Conservation (phyloP, 2,329 filamentous ascomycete genomes). For the Nannizziopsis barbatae region DNA sequence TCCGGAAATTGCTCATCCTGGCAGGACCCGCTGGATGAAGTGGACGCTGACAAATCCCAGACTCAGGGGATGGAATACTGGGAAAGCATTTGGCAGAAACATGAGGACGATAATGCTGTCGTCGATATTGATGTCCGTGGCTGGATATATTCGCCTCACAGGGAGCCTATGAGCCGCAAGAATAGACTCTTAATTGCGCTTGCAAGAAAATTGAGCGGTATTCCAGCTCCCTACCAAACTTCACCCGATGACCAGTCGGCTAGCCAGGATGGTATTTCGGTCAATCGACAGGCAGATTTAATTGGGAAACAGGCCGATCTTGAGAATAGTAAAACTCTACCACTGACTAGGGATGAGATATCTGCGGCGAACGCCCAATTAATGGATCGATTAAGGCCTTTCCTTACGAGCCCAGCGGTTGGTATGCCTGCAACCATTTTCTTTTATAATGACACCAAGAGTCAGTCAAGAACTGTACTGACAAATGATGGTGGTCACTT, state of each 20-base stretch:
- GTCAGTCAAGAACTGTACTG: conserved; percentile 69
- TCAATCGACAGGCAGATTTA: conserved; percentile 61
- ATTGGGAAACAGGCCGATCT: conserved; percentile 61
- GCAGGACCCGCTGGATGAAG: conserved; percentile 14
- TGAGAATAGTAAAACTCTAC: conserved; percentile 38
- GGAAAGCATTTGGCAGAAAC: conserved; percentile 64
- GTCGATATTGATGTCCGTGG: conserved; percentile 92
- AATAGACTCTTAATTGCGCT: conserved; percentile 79
- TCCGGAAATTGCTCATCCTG: conserved; percentile 17
- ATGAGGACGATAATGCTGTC: conserved; percentile 71
- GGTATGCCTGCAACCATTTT: conserved; percentile 77
- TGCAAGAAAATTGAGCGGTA: conserved; percentile 75
- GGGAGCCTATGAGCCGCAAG: conserved; percentile 71
- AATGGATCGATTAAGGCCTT: conserved; percentile 77
- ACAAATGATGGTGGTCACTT: conserved; percentile 92
- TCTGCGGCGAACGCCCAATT: conserved; percentile 72
- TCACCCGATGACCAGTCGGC: conserved; percentile 37
- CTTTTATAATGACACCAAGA: conserved; percentile 79
- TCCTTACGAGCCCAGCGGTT: conserved; percentile 72
- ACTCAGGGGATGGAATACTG: conserved; percentile 61
- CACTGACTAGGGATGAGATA: conserved; percentile 65
- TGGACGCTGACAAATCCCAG: conserved; percentile 28
- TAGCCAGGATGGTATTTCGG: conserved; percentile 51
- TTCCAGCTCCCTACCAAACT: conserved; percentile 53
- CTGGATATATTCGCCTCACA: conserved; percentile 84